Base-by-base conservation (phyloP, 345 rosid genomes). In the Dipteronia dyeriana region DNA sequence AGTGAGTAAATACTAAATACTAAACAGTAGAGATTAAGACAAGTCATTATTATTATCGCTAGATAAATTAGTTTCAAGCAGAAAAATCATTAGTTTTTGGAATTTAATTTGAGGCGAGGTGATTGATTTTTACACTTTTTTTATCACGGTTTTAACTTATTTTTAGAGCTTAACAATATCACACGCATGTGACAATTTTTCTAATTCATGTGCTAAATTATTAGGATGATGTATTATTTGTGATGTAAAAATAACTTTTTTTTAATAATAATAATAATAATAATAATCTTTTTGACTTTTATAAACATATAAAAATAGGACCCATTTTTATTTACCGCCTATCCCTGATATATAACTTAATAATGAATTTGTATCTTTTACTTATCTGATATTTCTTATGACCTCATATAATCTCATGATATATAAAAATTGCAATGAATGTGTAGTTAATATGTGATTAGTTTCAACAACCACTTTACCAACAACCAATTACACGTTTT, bases 181-280 rank as follows among this genome's bases (percentile, higher is more conserved):
- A 69, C 23, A 41, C 61, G 73, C 72, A 68, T 47, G n/a, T 53
- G n/a, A 13, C 72, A 20, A 43, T 23, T 25, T 68, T 45, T 17
- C 11, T 39, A 41, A 22, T 5, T 22, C 9, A 29, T 29, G 39
- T 63, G 67, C 67, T 12, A 3, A 13, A 29, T 65, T 65, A 65
- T 65, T 16, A 17, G 57, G 57, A 53, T 53, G 57, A 53, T 53
- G 57, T 53, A 14, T 53, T 7, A 53, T 53, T 53, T 53, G 14
- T 53, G 57, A 53, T 16, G n/a, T 16, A 16, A 53, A 13, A 41
- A 41, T 8, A 6, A 41, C 11, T 8, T 41, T 7, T 41, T 41
- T 41, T 41, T 41, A 31, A 31, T 6, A 41, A 38, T 3, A 38
- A 45, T 45, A 11, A 45, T 45, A 9, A 9, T 45, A 45, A 49